These are phyloP conservation scores for Urochloa ruziziensis DNA, from an alignment of 176 grass and related monocot genomes.

Conservation along the genomic window DNA sequence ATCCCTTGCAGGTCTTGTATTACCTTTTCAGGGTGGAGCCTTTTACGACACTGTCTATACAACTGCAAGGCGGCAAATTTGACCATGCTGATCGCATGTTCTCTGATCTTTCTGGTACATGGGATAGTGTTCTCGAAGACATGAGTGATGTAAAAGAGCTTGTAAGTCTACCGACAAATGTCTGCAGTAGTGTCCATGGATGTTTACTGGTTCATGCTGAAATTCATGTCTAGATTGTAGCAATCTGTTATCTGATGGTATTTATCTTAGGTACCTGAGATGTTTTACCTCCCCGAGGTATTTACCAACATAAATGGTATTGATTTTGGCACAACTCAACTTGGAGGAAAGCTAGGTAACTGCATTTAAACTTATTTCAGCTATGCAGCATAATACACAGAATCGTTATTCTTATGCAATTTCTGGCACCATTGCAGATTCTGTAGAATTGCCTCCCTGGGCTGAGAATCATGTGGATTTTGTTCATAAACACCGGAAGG, in stretches of 20 bases:
- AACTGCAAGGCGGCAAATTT: conserved; percentile 98
- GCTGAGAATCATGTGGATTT: conserved; percentile 94
- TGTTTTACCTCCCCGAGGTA: conserved; percentile 97
- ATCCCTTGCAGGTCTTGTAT: conserved; percentile 82
- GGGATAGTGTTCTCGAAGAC: conserved; percentile 94
- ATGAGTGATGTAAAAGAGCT: conserved; percentile 99
- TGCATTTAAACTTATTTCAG: background rate
- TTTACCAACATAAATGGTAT: conserved; percentile 89
- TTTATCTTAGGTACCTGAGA: conserved; percentile 82
- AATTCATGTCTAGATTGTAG: conserved; percentile 21
- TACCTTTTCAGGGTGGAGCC: conserved; percentile 97
- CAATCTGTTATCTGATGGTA: conserved; percentile 37
- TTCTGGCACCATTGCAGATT: conserved; percentile 59
- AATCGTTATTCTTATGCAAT: conserved; percentile 12
- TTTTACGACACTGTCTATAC: conserved; percentile 95
- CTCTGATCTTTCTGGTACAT: conserved; percentile 84
- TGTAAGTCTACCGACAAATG: conserved; percentile 52
- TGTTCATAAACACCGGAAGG: conserved; percentile 94
- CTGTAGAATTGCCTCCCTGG: conserved; percentile 89
- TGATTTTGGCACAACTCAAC: conserved; percentile 94
- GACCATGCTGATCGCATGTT: conserved; percentile 99
- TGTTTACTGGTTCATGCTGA: conserved; percentile 8
- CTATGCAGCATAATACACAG: conserved; percentile 16
- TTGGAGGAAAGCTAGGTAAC: conserved; percentile 93
- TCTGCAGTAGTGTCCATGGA: conserved; percentile 12